These are phyloP conservation scores for Cryptosporidium ryanae DNA, from an alignment of 169 alveolate genomes.

Conservation along the genomic window DNA sequence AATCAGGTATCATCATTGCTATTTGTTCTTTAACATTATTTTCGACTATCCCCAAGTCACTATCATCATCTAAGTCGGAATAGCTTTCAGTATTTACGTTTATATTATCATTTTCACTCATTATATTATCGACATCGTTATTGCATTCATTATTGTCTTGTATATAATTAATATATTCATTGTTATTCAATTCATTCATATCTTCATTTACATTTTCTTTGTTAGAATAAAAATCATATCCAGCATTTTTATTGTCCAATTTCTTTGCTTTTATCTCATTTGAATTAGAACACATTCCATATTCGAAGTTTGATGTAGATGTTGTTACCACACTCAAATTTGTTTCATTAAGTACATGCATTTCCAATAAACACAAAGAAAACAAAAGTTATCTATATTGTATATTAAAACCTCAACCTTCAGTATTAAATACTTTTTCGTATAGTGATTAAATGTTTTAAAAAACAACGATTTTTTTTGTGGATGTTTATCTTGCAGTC, in stretches of 20 bases:
- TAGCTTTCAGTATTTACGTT: background rate
- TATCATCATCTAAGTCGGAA: background rate
- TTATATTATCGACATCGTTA: background rate
- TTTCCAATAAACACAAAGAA: background rate
- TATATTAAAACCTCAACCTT: too few species aligned
- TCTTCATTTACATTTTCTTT: background rate
- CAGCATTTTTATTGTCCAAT: background rate
- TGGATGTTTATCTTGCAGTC: too few species aligned
- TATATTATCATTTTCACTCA: background rate
- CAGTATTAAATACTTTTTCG: too few species aligned
- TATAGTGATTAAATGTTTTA: too few species aligned
- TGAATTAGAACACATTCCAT: slow-evolving; percentile 30
- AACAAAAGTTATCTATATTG: too few species aligned
- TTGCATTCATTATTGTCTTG: background rate
- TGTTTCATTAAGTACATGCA: slow-evolving; percentile 35
- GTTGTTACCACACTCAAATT: slow-evolving; percentile 69
- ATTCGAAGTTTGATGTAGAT: slow-evolving; percentile 57
- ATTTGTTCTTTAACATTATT: slow-evolving; percentile 4
- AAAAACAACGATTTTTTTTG: too few species aligned
- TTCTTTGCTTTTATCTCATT: slow-evolving; percentile 18
- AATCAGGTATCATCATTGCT: slow-evolving; percentile 63
- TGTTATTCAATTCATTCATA: background rate
- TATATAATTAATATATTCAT: background rate
- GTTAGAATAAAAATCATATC: slow-evolving; percentile 1
- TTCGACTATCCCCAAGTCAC: background rate